A percentile compares a stretch with the other conserved stretches of the same genome.
These are phyloP conservation scores for Quercus variabilis DNA, from an alignment of 306 rosid genomes.

Conservation along the genomic window DNA sequence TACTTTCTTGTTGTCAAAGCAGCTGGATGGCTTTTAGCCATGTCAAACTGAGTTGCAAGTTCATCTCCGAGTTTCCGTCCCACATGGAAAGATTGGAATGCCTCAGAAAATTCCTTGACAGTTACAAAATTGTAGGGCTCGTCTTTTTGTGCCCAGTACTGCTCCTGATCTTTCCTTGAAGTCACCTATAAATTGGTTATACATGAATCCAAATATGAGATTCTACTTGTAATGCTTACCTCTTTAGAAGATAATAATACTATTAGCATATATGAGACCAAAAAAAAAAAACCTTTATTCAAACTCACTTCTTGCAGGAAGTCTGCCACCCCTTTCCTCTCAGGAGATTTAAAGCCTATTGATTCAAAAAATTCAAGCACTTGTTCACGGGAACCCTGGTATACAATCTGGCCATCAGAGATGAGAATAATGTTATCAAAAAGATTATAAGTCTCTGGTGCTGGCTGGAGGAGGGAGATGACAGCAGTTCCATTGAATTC, in stretches of 20 bases:
- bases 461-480: slow-evolving; percentile 54
- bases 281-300: not conserved
- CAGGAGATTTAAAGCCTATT: slow-evolving; percentile 34
- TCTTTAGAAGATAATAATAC: too few relatives aligned
- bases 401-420: slow-evolving; percentile 52
- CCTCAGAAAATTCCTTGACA: too few relatives aligned
- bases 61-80: too few relatives aligned
- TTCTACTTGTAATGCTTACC: too few relatives aligned
- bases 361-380: slow-evolving; percentile 29
- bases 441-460: slow-evolving; percentile 51
- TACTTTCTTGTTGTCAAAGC: slow-evolving; percentile 44
- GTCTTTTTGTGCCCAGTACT: too few relatives aligned
- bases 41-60: slow-evolving; percentile 20
- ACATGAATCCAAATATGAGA: too few relatives aligned
- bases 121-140: too few relatives aligned
- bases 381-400: slow-evolving; percentile 49
- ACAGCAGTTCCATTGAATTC: slow-evolving; percentile 48
- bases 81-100: too few relatives aligned
- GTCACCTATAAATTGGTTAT: too few relatives aligned
- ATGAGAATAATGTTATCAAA: slow-evolving; percentile 53
- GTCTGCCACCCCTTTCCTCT: slow-evolving; percentile 53
- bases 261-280: not conserved
- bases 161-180: too few relatives aligned
- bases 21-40: slow-evolving; percentile 45
- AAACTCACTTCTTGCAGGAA: not conserved